Evolutionary conservation across 176 grass and related monocot genomes (phyloP).

Genomic region (Panicum miliaceum): DNA sequence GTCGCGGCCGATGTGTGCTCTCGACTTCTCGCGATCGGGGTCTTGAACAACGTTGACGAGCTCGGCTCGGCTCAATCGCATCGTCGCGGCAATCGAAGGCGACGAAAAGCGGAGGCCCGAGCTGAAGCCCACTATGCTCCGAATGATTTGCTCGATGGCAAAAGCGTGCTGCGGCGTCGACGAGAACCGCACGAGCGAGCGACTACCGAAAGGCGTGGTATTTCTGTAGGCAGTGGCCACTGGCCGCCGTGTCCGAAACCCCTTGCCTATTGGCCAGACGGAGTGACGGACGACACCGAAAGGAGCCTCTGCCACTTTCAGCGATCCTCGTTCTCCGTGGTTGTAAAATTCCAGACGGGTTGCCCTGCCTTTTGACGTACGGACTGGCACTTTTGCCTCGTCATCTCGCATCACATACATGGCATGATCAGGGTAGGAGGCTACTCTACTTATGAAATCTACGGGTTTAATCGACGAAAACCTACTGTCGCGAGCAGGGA

Average conservation of each 20-base stretch:
- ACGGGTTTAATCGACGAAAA: not conserved
- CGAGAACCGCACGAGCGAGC: constrained; percentile 8
- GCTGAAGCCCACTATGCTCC: not conserved
- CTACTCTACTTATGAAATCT: not conserved
- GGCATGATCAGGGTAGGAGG: not conserved
- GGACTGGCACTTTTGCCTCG: not conserved
- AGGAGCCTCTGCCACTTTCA: not conserved
- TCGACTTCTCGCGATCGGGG: no score
- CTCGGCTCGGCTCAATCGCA: not conserved
- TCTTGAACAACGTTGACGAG: not conserved
- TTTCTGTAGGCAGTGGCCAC: not conserved
- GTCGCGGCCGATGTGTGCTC: no score
- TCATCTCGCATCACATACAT: not conserved
- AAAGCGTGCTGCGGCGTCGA: not conserved
- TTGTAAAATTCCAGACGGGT: not conserved
- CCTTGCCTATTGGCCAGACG: not conserved
- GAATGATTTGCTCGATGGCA: not conserved
- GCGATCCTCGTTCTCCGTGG: not conserved
- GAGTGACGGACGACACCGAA: not conserved
- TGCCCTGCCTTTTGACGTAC: not conserved
- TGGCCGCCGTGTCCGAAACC: not conserved
- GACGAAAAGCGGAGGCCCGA: not conserved
- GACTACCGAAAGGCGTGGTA: not conserved
- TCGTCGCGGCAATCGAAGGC: not conserved
- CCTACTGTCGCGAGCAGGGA: not conserved